phyloP scores from a whole-genome alignment of 768 basidiomycete species.

The Zangia roseola region DNA sequence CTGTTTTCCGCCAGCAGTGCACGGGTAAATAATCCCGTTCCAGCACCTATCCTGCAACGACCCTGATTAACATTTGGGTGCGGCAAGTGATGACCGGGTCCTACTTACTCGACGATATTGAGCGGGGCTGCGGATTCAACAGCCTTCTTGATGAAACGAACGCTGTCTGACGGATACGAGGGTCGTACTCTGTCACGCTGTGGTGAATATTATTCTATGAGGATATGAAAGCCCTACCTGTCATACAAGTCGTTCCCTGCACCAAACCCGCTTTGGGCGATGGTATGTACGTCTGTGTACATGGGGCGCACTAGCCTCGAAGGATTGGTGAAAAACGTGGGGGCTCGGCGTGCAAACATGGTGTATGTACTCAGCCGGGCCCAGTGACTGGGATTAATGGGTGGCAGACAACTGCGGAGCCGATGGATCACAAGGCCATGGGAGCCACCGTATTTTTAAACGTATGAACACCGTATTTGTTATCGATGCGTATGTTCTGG shows the following conservation, averaged over 20 bases:
- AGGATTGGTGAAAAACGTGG: background rate
- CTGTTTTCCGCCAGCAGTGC: constrained; percentile 66
- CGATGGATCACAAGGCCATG: background rate
- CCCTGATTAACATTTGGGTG: background rate
- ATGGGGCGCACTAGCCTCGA: constrained; percentile 16
- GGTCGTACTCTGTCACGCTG: constrained; percentile 58
- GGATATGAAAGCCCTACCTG: constrained; percentile 37
- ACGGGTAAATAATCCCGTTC: constrained; percentile 88
- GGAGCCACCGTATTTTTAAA: background rate
- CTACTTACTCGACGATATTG: constrained; percentile 67
- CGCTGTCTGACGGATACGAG: constrained; percentile 67
- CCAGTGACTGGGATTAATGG: too few relatives aligned
- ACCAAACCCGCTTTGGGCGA: constrained; percentile 76
- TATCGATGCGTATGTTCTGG: too few relatives aligned
- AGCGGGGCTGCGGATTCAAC: constrained; percentile 40
- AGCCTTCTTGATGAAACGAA: constrained; percentile 57
- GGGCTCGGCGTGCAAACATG: background rate
- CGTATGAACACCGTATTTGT: too few relatives aligned
- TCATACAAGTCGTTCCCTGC: constrained; percentile 81
- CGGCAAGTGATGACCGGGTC: constrained; percentile 1
- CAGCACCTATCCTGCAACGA: constrained; percentile 67
- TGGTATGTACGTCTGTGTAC: constrained; percentile 48
- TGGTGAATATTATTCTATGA: too few relatives aligned
- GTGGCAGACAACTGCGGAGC: background rate
- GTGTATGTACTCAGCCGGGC: too few relatives aligned